Base-by-base conservation (phyloP, 805 yeast genomes). In the Komagataella pastoris region DNA sequence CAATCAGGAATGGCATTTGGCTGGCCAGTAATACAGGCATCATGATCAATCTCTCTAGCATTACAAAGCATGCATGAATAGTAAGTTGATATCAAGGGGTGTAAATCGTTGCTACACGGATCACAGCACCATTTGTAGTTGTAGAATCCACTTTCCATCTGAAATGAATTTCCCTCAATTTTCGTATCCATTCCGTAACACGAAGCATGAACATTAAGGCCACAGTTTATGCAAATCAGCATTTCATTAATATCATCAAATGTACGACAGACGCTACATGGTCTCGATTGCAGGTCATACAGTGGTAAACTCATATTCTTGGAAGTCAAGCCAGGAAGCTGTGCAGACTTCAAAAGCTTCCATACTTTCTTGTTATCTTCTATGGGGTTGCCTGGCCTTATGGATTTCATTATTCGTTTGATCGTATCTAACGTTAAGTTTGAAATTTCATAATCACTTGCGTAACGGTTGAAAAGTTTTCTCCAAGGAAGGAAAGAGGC, bases 101-200 rank as follows among this genome's bases (percentile, higher is more conserved):
- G 76, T 50, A 79, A 62, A 49, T 81, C 84, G 60, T 88, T 87
- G 3, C 80, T 71, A 61, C 97, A 89, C 1, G 81, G 72, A 58
- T 88, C 95, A 66, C 97, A 89, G 23, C 73, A 67, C 97, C 97
- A 88, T 52, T 74, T 75, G 40, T 30, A 30, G 5, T 30, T 10
- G n/a, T 47, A 3, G n/a, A 51, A 24, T 46, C 50, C 53, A 49
- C 19, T 50, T 56, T 7, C 57, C 40, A 30, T 30, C 12, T 46
- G 47, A 21, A 24, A 46, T 14, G 24, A 21, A 5, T 57, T 52
- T 54, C 14, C 17, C 4, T 60, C 57, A n/a, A 43, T 49, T 17
- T 51, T 49, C 53, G 59, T 21, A 7, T 47, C 45, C 6, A 74
- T 61, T 0, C 95, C 96, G 59, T 81, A 83, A 59, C 96, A 89